phyloP scores from a whole-genome alignment of 495 filamentous ascomycete species.

The Aspergillus wentii region DNA sequence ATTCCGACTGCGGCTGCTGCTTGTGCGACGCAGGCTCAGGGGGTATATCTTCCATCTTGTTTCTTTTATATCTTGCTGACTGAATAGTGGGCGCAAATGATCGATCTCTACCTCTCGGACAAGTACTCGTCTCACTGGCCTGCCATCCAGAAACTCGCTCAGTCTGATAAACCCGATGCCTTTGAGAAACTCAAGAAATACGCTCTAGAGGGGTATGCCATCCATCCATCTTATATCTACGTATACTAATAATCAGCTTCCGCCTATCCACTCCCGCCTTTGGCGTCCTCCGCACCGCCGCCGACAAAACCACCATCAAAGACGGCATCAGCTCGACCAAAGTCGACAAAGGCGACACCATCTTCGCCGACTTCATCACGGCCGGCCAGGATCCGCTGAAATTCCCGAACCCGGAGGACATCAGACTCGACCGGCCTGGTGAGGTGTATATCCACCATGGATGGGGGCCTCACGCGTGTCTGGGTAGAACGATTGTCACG shows the following conservation, averaged over 20 bases:
- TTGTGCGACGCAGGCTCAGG: slow-evolving; percentile 57
- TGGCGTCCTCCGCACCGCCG: slow-evolving; percentile 8
- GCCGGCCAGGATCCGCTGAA: slow-evolving; percentile 44
- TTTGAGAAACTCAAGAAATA: slow-evolving; percentile 13
- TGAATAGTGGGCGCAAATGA: slow-evolving; percentile 44
- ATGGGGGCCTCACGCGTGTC: slow-evolving; percentile 46
- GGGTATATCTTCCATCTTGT: slow-evolving; percentile 10
- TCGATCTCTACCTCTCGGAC: slow-evolving; percentile 61
- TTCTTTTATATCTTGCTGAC: not conserved
- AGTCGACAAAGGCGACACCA: slow-evolving; percentile 29
- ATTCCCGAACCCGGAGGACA: slow-evolving; percentile 53
- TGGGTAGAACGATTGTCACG: slow-evolving; percentile 46
- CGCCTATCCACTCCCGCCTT: slow-evolving; percentile 11
- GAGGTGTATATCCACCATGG: slow-evolving; percentile 58
- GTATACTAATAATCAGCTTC: too few species aligned
- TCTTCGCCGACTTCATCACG: slow-evolving; percentile 33
- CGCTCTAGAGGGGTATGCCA: slow-evolving; percentile 6
- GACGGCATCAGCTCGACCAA: slow-evolving; percentile 20
- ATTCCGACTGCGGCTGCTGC: slow-evolving; percentile 45
- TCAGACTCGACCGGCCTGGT: slow-evolving; percentile 52
- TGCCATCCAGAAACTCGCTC: slow-evolving; percentile 41
- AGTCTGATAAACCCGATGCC: slow-evolving; percentile 2
- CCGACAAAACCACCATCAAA: slow-evolving; percentile 3
- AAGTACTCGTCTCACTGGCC: slow-evolving; percentile 39
- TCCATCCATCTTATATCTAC: not conserved